Base-by-base conservation (phyloP, 257 asterid species). In the Primulina tabacum region DNA sequence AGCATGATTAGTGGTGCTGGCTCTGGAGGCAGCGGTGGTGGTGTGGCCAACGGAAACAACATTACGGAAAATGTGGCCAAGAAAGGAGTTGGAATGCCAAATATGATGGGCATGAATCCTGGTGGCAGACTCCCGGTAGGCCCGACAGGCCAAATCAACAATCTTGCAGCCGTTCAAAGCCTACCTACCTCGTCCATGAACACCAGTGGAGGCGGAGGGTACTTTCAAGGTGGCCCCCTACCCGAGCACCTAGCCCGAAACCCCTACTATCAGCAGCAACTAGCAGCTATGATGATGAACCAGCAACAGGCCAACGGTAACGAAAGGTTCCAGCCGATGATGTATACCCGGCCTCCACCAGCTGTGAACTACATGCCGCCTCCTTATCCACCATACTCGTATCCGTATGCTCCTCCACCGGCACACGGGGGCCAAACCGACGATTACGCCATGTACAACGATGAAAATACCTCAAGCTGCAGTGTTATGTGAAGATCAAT, bases 251-350 rank as follows among this genome's bases (percentile, higher is more conserved):
- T 85, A 86, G 85, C 83, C 4, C 89, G 85, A 0, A 89, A 85
- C 79, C 96, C 95, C 3, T 75, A 72, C 26, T 96, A 90, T 35
- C 97, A 88, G 33, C 97, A 77, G 6, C 86, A 92, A 67, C 35
- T 89, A 78, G 94, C 96, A 0, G 90, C 97, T 0, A 83, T 84
- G 96, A 88, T 94, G 97, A 89, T 91, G 96, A 89, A 93, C 73
- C 97, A 89, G 75, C 99, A 86, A 56, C 87, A 89, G 24, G 96
- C 85, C 11, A 79, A 78, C 0, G 99, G 97, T 24, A 89, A 91
- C 35, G 98, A 94, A 78, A 78, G 99, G 88, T 94, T 89, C 58
- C 99, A 94, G 77, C 99, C 92, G 1, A 94, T 91, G 99, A 89
- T 92, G 95, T 94, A 91, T 26, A 97, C 96, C 1, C 83, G 96